phyloP scores from a whole-genome alignment of 371 early-diverging fungal genomes.

The Actinomortierella ambigua region DNA sequence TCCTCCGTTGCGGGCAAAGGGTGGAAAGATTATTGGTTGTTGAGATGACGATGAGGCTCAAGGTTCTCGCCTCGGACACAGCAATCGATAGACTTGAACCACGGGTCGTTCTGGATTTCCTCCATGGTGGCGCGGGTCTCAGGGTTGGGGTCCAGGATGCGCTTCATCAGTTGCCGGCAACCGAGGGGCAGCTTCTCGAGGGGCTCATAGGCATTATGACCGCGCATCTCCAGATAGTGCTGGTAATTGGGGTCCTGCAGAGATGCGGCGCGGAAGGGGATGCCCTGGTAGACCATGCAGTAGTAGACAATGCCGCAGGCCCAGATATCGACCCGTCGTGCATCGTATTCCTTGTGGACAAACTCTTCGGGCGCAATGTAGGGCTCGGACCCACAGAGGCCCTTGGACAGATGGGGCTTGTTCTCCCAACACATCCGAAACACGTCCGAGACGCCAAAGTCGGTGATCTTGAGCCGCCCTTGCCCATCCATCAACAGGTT shows the following conservation, averaged over 20 bases:
- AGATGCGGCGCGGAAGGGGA: constrained; percentile 80
- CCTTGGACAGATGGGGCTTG: constrained; percentile 66
- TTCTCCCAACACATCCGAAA: constrained; percentile 83
- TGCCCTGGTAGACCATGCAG: constrained; percentile 75
- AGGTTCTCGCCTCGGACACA: constrained; percentile 50
- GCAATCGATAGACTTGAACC: constrained; percentile 68
- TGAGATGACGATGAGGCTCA: constrained; percentile 43
- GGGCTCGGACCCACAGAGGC: constrained; percentile 87
- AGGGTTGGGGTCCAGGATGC: constrained; percentile 84
- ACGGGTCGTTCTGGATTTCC: constrained; percentile 64
- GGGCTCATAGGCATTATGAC: constrained; percentile 57
- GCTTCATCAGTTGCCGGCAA: constrained; percentile 64
- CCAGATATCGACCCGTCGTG: constrained; percentile 85
- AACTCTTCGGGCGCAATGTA: constrained; percentile 92
- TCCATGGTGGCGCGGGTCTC: constrained; percentile 67
- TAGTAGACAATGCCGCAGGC: constrained; percentile 84
- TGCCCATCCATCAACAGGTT: constrained; percentile 87
- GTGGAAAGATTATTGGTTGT: no score
- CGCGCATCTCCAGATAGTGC: constrained; percentile 59
- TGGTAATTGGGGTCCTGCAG: constrained; percentile 65
- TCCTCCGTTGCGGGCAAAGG: no score
- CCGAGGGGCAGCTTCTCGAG: constrained; percentile 62
- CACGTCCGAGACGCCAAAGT: constrained; percentile 97
- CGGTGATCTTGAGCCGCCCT: constrained; percentile 94
- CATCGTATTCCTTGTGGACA: constrained; percentile 73